Evolutionary conservation across 1,284 basidiomycete species (phyloP).

Genomic region (Leccinum fallax): DNA sequence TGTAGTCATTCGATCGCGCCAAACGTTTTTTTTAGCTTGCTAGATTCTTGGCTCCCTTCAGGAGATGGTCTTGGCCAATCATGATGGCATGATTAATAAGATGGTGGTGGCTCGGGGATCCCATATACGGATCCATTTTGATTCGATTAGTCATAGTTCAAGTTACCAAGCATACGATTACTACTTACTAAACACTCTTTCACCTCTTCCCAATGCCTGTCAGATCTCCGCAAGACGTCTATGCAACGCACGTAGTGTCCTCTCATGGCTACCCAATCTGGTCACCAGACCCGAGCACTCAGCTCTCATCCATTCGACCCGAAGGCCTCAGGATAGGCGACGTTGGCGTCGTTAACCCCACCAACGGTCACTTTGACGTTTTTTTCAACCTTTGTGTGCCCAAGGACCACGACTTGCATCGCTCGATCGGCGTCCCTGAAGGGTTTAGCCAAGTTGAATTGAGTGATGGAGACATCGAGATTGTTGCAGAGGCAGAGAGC

Average conservation of each 20-base stretch:
- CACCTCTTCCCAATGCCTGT: constrained; percentile 17
- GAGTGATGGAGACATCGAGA: constrained; percentile 19
- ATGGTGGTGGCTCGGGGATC: background rate
- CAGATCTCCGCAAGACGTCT: constrained; percentile 27
- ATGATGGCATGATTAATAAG: background rate
- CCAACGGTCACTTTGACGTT: constrained; percentile 33
- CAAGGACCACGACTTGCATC: constrained; percentile 18
- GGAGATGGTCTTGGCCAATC: background rate
- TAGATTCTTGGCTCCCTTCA: constrained; percentile 1
- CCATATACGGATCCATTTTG: background rate
- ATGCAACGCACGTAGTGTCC: constrained; percentile 35
- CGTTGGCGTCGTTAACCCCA: constrained; percentile 29
- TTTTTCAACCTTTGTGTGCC: constrained; percentile 38
- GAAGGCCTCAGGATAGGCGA: constrained; percentile 29
- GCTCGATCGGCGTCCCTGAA: constrained; percentile 20
- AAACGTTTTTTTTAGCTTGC: constrained; percentile 5
- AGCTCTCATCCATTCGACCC: constrained; percentile 24
- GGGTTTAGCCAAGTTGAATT: constrained; percentile 22
- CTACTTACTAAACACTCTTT: background rate
- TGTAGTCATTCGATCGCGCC: background rate
- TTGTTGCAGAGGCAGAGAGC: constrained; percentile 8
- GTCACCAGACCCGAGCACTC: constrained; percentile 30
- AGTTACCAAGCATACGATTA: constrained; percentile 1
- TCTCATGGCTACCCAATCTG: constrained; percentile 36
- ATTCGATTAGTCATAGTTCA: background rate